These are phyloP conservation scores for Gypsophila paniculata DNA, from an alignment of 179 eudicot species.

Conservation along the genomic window DNA sequence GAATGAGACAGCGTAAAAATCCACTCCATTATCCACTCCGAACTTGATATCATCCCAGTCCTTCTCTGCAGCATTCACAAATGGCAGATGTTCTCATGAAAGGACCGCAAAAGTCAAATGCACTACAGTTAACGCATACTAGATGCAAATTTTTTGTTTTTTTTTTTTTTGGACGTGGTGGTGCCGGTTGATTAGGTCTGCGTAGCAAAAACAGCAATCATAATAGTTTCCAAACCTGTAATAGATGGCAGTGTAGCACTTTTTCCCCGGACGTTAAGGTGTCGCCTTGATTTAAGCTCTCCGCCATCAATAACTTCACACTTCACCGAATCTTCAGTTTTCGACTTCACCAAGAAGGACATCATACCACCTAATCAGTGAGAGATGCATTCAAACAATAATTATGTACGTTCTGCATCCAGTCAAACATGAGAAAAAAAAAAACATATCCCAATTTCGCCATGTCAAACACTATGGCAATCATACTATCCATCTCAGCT, in stretches of 20 bases:
- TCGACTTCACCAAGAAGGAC: constrained; percentile 80
- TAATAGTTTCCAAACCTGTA: constrained; percentile 53
- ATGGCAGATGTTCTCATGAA: neutral
- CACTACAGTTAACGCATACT: neutral
- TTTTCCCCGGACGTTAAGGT: constrained; percentile 92
- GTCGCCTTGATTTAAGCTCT: constrained; percentile 89
- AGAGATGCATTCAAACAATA: constrained; percentile 15
- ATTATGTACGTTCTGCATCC: neutral
- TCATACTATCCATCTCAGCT: neutral
- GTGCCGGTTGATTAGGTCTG: neutral
- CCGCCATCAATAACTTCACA: constrained; percentile 96
- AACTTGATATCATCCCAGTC: constrained; percentile 99
- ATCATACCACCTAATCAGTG: constrained; percentile 81
- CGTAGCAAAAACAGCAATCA: constrained; percentile 8
- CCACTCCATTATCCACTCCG: constrained; percentile 91
- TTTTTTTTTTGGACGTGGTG: neutral
- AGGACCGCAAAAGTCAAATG: constrained; percentile 10
- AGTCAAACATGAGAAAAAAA: neutral
- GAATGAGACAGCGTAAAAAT: constrained; percentile 93
- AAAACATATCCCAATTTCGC: neutral
- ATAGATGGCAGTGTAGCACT: constrained; percentile 96
- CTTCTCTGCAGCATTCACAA: constrained; percentile 57
- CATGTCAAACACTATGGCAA: neutral
- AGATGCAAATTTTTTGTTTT: neutral
- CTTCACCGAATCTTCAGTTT: constrained; percentile 71